Base-by-base conservation (phyloP, 208 protist genomes). In the Trypanosoma mega region DNA sequence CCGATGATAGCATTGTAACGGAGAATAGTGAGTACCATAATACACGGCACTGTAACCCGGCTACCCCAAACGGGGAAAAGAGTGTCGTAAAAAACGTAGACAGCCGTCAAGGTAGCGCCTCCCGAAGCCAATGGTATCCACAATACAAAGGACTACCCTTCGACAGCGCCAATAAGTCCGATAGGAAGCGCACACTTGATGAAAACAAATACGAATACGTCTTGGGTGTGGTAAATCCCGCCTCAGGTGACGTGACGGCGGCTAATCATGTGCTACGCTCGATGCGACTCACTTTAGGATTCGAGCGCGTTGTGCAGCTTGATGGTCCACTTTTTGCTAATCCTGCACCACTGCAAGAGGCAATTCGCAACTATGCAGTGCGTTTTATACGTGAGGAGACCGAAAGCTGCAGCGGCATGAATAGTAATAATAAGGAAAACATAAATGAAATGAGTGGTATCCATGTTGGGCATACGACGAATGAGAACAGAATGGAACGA, bases 311-410 rank as follows among this genome's bases (percentile, higher is more conserved):
- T 11, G 12, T 90, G 54, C 16, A 61, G 36, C 80, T 94, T 26
- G 39, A 58, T 31, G 47, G 31, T 9, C 63, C 70, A 5, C 45
- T 85, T 21, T 94, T 94, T 58, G 34, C 55, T 4, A 51, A 92
- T 58, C 73, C 87, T 3, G 26, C 41, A 0, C 48, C 61, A 21
- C 55, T 94, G 14, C 70, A 75, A 9, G 39, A 74, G 2, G 46
- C 76, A 31, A 90, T 94, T 31, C 76, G 86, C 46, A 60, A 73
- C 33, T 68, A 86, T 69, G 78, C 82, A 8, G 83, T 93, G 11
- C 47, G 48, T 18, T 65, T 43, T 72, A 21, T 74, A 51, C 49
- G 24, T 60, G 24, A 51, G 49, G 41, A 56, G 16, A 39, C 8
- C 12, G 12, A 39, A 6, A 12, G 34, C 34, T 39, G 34, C 34